Percentiles rank a stretch among this genome's conserved stretches.
phyloP scores from a whole-genome alignment of 2,329 filamentous ascomycete genomes.

The Penicillium nordicum region DNA sequence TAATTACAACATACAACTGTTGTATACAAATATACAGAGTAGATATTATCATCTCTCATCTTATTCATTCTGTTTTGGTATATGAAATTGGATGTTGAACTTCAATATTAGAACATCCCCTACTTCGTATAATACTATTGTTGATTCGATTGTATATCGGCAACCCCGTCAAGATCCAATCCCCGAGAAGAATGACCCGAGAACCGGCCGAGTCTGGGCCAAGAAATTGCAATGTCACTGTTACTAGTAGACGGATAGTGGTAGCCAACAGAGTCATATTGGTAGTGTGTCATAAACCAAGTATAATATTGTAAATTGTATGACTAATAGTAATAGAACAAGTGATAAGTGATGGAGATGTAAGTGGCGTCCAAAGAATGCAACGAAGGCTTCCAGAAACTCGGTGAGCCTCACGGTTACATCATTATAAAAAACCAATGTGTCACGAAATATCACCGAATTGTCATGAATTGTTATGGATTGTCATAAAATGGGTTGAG shows the following conservation, averaged over 20 bases:
- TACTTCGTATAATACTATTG: no score
- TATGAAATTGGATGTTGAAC: no score
- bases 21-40: background rate
- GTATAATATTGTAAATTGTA: background rate
- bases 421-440: conserved; percentile 4
- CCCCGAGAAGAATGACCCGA: background rate
- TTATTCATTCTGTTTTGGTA: no score
- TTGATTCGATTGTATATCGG: background rate
- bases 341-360: background rate
- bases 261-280: background rate
- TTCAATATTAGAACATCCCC: no score
- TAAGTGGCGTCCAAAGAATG: conserved; percentile 15
- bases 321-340: no score
- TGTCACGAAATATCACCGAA: background rate
- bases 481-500: background rate
- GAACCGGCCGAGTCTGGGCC: background rate
- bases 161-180: background rate
- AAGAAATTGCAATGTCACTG: background rate
- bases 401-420: conserved; percentile 16
- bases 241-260: background rate
- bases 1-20: no score
- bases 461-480: no score
- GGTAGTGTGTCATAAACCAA: background rate
- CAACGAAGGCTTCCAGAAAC: conserved; percentile 39
- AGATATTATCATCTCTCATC: no score